Base-by-base conservation (phyloP, 768 basidiomycete genomes). In the Trametes meyenii region DNA sequence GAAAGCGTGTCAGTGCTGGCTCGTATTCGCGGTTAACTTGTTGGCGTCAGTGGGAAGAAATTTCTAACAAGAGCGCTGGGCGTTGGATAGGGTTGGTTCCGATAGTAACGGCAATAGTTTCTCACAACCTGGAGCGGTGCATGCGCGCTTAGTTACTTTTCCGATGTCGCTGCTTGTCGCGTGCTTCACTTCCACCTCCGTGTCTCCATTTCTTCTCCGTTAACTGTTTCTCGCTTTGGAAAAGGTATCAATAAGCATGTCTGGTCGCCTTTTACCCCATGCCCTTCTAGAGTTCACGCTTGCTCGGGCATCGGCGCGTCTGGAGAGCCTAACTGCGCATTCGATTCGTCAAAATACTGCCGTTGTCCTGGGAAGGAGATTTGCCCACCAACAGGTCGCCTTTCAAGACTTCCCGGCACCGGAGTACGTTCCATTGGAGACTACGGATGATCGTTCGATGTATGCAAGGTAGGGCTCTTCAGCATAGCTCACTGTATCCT, bases 261-360 rank as follows among this genome's bases (percentile, higher is more conserved):
- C 65, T 50, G 55, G 51, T 10, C 45, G 38, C 38, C 51, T 60
- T 24, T 44, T 68, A n/a, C 67, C 67, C 16, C 65, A 66, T 10
- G 65, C 62, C 19, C 65, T 68, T 16, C 48, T 68, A 8, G 67
- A 68, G 21, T 54, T 68, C 26, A 64, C 62, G 0, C 42, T 68
- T 10, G 53, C 52, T 42, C 67, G 65, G 1, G 65, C 55, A 2
- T 57, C 58, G 19, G 63, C 60, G 8, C 67, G 62, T 39, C 42
- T 59, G 39, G 62, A 61, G n/a, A 24, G 23, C 17, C 52, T 58
- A 0, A 43, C 60, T 13, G 52, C 36, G n/a, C n/a, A 21, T 7
- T 39, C 55, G 3, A 42, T 60, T 13, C 45, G 54, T 26, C 33
- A 35, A 10, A 33, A 17, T 42, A 1, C 50, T 33, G 44, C 35